phyloP scores from a whole-genome alignment of 176 grass and related monocot genomes.

The Hyparrhenia diplandra region DNA sequence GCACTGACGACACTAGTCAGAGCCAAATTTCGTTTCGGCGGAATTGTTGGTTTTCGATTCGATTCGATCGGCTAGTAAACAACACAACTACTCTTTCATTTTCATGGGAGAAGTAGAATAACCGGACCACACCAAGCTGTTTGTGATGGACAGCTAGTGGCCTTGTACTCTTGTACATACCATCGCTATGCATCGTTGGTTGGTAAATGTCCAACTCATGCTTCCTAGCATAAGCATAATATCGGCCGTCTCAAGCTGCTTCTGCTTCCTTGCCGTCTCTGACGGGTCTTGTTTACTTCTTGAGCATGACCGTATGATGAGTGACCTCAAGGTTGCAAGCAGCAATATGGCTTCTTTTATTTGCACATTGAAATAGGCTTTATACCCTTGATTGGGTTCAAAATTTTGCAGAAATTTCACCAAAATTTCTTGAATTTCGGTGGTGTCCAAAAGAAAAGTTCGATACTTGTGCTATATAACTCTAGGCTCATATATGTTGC shows the following conservation, averaged over 20 bases:
- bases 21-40: neutral
- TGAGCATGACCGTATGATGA: neutral
- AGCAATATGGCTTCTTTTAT: neutral
- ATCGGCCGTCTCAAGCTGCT: neutral
- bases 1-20: neutral
- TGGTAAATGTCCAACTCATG: neutral
- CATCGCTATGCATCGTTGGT: neutral
- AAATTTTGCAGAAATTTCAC: no score
- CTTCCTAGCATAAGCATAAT: neutral
- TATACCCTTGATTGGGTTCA: no score
- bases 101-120: neutral
- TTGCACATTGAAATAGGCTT: neutral
- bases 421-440: no score
- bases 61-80: neutral
- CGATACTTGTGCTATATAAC: no score
- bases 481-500: no score
- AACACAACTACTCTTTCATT: neutral
- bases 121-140: neutral
- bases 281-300: slow-evolving; percentile 6
- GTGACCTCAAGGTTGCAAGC: neutral
- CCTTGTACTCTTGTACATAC: neutral
- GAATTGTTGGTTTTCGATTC: neutral
- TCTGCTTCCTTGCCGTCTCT: neutral
- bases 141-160: neutral
- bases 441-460: no score